A percentile compares a stretch with the other conserved stretches of the same genome.
phyloP scores from a whole-genome alignment of 768 basidiomycete species.

The Stropharia rugosoannulata region DNA sequence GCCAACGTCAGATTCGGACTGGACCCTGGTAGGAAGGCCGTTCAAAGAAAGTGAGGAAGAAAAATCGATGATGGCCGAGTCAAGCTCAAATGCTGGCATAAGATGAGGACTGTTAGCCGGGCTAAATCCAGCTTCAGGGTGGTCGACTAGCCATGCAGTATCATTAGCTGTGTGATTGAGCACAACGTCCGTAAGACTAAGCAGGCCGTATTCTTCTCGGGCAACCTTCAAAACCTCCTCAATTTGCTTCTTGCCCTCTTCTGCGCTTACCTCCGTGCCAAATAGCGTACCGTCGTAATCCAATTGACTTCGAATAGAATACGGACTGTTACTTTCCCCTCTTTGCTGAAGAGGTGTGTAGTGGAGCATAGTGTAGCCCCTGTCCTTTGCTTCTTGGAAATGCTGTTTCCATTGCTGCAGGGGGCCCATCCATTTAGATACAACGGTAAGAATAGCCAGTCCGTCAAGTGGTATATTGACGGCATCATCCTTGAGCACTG shows the following conservation, averaged over 20 bases:
- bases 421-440: slow-evolving; percentile 99
- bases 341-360: slow-evolving; percentile 94
- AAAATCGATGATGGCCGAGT: slow-evolving; percentile 81
- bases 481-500: slow-evolving; percentile 48
- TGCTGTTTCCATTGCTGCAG: slow-evolving; percentile 73
- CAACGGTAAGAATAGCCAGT: slow-evolving; percentile 82
- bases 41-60: slow-evolving; percentile 61
- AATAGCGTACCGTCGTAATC: slow-evolving; percentile 81
- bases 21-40: slow-evolving; percentile 72
- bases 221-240: slow-evolving; percentile 68
- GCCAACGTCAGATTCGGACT: slow-evolving; percentile 67
- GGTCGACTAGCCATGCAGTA: slow-evolving; percentile 85
- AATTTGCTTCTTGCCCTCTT: slow-evolving; percentile 56
- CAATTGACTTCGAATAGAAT: slow-evolving; percentile 88
- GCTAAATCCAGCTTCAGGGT: slow-evolving; percentile 96
- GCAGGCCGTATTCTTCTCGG: slow-evolving; percentile 82
- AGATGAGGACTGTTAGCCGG: slow-evolving; percentile 91
- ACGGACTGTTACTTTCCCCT: slow-evolving; percentile 88
- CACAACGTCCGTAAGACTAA: slow-evolving; percentile 93
- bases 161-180: slow-evolving; percentile 98
- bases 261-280: slow-evolving; percentile 31
- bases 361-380: slow-evolving; percentile 98
- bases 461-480: slow-evolving; percentile 85
- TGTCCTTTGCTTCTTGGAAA: slow-evolving; percentile 79
- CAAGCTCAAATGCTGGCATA: slow-evolving; percentile 88